A percentile compares a stretch with the other conserved stretches of the same genome.
Conservation (phyloP, 345 rosid species). For the Mallotus nudiflorus region DNA sequence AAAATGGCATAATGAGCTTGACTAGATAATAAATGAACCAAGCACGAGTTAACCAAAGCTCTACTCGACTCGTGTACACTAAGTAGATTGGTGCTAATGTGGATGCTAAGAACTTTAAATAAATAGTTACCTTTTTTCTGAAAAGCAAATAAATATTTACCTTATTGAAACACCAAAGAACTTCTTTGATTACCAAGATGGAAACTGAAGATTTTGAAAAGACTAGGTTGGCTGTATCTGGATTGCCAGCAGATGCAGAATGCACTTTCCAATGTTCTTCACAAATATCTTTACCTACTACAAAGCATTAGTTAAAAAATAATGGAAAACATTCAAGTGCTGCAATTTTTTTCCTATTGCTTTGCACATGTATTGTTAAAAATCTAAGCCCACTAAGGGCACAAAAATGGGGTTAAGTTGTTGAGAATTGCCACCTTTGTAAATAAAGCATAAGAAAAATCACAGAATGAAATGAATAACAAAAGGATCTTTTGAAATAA, state of each 20-base stretch:
- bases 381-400: no score
- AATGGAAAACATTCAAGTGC: conserved; percentile 8
- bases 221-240: conserved; percentile 40
- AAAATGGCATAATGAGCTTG: no score
- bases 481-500: no score
- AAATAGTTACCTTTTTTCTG: conserved; percentile 57
- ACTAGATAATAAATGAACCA: no score
- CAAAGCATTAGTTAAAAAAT: conserved; percentile 23
- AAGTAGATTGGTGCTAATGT: not conserved
- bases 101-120: not conserved
- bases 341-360: no score
- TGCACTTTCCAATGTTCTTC: conserved; percentile 63
- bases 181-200: conserved; percentile 55
- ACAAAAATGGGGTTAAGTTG: no score
- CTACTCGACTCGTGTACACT: no score
- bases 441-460: not conserved
- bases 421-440: no score
- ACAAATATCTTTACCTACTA: conserved; percentile 59
- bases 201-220: conserved; percentile 54
- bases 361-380: not conserved
- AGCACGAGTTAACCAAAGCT: no score
- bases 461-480: not conserved
- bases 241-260: conserved; percentile 57
- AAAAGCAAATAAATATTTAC: conserved; percentile 45
- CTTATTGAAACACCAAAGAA: conserved; percentile 65